phyloP scores from a whole-genome alignment of 2,329 filamentous ascomycete species.

The Trichophyton mentagrophytes region DNA sequence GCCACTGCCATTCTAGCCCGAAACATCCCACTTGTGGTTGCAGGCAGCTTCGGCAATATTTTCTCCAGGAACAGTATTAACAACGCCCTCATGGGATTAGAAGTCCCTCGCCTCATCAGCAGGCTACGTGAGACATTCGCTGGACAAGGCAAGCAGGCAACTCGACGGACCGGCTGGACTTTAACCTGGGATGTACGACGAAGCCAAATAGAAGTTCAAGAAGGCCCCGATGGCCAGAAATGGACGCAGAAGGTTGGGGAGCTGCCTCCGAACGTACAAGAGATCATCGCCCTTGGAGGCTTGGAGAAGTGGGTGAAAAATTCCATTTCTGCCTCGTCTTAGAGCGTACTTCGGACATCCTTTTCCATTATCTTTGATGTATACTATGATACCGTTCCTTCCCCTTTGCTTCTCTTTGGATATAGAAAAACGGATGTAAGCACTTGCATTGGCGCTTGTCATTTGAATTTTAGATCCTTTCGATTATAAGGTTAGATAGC shows the following conservation, averaged over 20 bases:
- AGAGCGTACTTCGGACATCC: neutral
- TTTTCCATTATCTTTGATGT: neutral
- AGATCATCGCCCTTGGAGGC: conserved; percentile 65
- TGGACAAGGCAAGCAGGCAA: conserved; percentile 43
- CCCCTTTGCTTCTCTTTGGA: too few species aligned
- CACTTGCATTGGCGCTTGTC: neutral
- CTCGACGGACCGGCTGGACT: conserved; percentile 69
- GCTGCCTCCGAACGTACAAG: conserved; percentile 73
- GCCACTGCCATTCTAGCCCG: conserved; percentile 77
- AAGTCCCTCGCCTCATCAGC: conserved; percentile 25
- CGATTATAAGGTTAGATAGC: neutral
- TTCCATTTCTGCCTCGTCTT: conserved; percentile 37
- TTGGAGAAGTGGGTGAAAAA: conserved; percentile 72
- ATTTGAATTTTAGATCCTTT: neutral
- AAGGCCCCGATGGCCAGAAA: conserved; percentile 51
- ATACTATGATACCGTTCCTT: neutral
- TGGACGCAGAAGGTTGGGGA: conserved; percentile 78
- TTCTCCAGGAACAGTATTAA: conserved; percentile 50
- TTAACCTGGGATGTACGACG: conserved; percentile 67
- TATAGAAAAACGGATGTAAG: neutral
- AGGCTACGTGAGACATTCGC: conserved; percentile 27
- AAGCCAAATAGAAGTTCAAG: conserved; percentile 57
- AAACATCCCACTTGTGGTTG: conserved; percentile 65
- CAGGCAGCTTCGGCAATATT: conserved; percentile 73
- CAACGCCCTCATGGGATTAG: conserved; percentile 29